Evolutionary conservation across 1,284 basidiomycete species (phyloP).

Genomic region (Irpex sp.): DNA sequence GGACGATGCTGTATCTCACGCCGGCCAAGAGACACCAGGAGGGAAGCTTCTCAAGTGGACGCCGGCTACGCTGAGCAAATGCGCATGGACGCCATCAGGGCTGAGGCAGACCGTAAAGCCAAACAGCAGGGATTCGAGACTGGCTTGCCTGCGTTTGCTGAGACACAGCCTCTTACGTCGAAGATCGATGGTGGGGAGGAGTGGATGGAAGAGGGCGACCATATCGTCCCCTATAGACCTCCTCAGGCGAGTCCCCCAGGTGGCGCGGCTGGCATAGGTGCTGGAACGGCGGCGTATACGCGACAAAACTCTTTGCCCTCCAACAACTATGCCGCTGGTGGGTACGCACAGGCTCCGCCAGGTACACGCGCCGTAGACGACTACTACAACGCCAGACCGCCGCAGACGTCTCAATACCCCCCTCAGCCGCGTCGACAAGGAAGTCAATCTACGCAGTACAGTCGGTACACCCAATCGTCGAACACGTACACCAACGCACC

Average conservation of each 20-base stretch:
- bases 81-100: conserved; percentile 77
- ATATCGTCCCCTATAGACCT: conserved; percentile 32
- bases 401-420: conserved; percentile 37
- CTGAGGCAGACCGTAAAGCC: conserved; percentile 77
- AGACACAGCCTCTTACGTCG: conserved; percentile 58
- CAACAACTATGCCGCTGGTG: conserved; percentile 34
- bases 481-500: conserved; percentile 14
- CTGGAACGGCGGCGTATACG: conserved; percentile 22
- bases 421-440: conserved; percentile 38
- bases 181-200: conserved; percentile 29
- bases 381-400: conserved; percentile 49
- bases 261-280: conserved; percentile 19
- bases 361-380: conserved; percentile 73
- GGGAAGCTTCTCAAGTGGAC: conserved; percentile 25
- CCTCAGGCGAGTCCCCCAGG: conserved; percentile 12
- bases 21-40: conserved; percentile 38
- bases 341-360: conserved; percentile 58
- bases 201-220: conserved; percentile 50
- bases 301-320: conserved; percentile 28
- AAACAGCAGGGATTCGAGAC: conserved; percentile 57
- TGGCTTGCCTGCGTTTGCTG: conserved; percentile 73
- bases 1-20: conserved; percentile 77
- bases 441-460: conserved; percentile 39
- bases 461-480: conserved; percentile 28
- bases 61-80: conserved; percentile 53